Base-by-base conservation (phyloP, 1,284 basidiomycete species). In the Kalmanozyma brasiliensis region DNA sequence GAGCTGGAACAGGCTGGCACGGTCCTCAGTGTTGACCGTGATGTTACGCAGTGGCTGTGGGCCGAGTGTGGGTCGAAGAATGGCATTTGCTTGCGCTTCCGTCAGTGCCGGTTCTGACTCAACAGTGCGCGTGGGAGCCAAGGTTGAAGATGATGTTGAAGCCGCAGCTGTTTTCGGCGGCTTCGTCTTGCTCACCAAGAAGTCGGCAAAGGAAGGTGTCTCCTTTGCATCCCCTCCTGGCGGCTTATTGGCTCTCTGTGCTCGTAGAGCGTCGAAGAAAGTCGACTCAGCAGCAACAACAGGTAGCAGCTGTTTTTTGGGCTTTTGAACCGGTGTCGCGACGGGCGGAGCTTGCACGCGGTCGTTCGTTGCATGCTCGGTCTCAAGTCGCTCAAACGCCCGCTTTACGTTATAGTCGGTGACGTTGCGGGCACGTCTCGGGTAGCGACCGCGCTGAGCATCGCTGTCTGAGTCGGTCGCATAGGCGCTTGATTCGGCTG, bases 381-480 rank as follows among this genome's bases (percentile, higher is more conserved):
- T 37, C 16, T 65, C 55, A 20, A 24, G 51, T 8, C 47, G 35
- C 33, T 65, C 62, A 17, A 59, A 65, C 6, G 47, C 32, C 22
- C 55, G 62, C 33, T 30, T 42, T 22, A 65, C 20, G 30, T 65
- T 65, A 55, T 65, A 65, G 47, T 65, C 62, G 17, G 51, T 55
- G 22, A 65, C 47, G 19, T 49, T 55, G 33, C 56, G 62, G 7
- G 62, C 49, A 20, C 62, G 55, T 34, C 43, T 45, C 1, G 62
- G 62, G n/a, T 65, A 65, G 19, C 62, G 43, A 22, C 26, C 30
- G 19, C 61, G 61, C 7, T 49, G 49, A n/a, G 36, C 42, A 8
- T 58, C 51, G 34, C 62, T 59, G 8, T 59, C 55, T 3, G 42
- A 58, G 3, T 44, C 51, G 5, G 62, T 58, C 0, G 51, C 55